These are phyloP conservation scores for Hyphopichia khmerensis DNA, from an alignment of 1,139 yeast genomes.

Conservation along the genomic window DNA sequence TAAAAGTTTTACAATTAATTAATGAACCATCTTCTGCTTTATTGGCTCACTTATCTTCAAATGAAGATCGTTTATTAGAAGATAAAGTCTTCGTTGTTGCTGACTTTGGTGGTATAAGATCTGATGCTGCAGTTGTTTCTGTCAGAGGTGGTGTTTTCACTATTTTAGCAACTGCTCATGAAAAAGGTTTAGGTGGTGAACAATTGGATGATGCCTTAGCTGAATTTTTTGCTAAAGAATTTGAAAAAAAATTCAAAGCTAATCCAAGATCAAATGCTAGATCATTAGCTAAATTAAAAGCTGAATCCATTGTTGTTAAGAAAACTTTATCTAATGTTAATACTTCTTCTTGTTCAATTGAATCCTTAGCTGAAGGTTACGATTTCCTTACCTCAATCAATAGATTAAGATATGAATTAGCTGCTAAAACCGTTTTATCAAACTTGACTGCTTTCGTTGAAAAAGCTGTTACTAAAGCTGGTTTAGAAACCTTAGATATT, in stretches of 20 bases:
- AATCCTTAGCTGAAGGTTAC: conserved; percentile 88
- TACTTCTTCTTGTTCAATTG: conserved; percentile 89
- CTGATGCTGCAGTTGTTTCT: conserved; percentile 93
- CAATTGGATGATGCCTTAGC: conserved; percentile 76
- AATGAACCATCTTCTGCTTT: conserved; percentile 94
- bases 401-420: conserved; percentile 90
- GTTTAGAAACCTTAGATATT: conserved; percentile 78
- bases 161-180: conserved; percentile 82
- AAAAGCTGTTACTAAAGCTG: conserved; percentile 75
- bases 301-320: conserved; percentile 82
- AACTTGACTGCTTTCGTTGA: conserved; percentile 79
- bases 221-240: conserved; percentile 88
- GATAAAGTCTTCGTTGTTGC: conserved; percentile 91
- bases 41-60: conserved; percentile 64
- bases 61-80: conserved; percentile 54
- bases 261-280: conserved; percentile 82
- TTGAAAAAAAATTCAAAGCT: conserved; percentile 80
- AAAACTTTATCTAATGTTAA: conserved; percentile 91
- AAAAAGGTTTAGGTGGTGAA: conserved; percentile 83
- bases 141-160: conserved; percentile 94
- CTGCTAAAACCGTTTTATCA: conserved; percentile 74
- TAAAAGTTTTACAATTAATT: conserved; percentile 81
- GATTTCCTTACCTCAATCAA: conserved; percentile 93
- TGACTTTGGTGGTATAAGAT: conserved; percentile 95
- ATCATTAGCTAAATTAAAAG: conserved; percentile 83